Percentiles rank a stretch among this genome's conserved stretches.
phyloP scores from a whole-genome alignment of 495 filamentous ascomycete species.

The Friedmanniomyces endolithicus region DNA sequence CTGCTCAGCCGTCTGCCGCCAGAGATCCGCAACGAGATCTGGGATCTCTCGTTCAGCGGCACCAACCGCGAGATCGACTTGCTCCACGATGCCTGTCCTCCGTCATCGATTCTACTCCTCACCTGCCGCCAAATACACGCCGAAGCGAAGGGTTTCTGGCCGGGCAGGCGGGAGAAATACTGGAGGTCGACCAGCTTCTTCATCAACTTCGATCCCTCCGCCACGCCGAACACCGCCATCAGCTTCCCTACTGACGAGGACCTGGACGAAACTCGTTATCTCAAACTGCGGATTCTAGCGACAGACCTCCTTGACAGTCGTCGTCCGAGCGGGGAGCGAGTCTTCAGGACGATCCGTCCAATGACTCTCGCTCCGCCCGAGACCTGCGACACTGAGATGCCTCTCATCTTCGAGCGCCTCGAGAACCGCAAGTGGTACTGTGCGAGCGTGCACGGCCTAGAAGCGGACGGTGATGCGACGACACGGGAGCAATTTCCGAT shows the following conservation, averaged over 20 bases:
- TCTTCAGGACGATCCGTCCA: too few relatives aligned
- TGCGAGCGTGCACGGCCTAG: too few relatives aligned
- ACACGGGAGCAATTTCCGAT: too few relatives aligned
- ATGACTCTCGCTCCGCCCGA: too few relatives aligned
- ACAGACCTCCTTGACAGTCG: too few relatives aligned
- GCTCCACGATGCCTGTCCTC: not conserved
- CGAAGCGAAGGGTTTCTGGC: not conserved
- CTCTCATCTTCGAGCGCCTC: too few relatives aligned
- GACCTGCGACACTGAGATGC: too few relatives aligned
- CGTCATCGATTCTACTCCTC: not conserved
- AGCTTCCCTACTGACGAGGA: not conserved
- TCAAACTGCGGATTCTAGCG: not conserved
- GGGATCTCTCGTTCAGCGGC: not conserved
- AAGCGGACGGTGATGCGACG: too few relatives aligned
- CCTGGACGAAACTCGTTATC: not conserved
- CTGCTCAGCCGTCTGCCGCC: not conserved
- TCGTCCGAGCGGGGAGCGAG: too few relatives aligned
- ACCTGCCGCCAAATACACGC: not conserved
- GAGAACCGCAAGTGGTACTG: too few relatives aligned
- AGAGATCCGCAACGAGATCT: not conserved
- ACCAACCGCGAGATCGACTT: not conserved
- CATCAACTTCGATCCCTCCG: not conserved
- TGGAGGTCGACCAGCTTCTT: not conserved
- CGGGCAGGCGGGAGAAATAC: not conserved
- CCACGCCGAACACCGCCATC: not conserved